A percentile compares a stretch with the other conserved stretches of the same genome.
These are phyloP conservation scores for Adiantum capillusveneris DNA, from an alignment of 75 land plant species.

Conservation along the genomic window DNA sequence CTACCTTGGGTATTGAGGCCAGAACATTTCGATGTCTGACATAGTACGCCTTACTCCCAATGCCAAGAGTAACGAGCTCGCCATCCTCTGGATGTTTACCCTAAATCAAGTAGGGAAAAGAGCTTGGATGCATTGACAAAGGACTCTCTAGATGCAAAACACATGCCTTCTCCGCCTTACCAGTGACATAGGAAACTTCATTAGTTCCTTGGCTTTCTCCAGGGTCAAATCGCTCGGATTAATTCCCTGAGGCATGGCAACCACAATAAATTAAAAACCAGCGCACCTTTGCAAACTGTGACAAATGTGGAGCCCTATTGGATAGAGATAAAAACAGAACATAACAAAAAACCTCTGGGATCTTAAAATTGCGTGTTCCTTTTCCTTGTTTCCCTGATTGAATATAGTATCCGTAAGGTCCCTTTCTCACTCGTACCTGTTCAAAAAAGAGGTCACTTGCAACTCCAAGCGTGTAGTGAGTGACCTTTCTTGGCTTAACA, in stretches of 20 bases:
- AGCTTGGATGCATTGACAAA: not conserved
- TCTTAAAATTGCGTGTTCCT: constrained; percentile 9
- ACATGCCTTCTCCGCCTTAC: constrained; percentile 3
- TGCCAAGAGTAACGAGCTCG: constrained; percentile 17
- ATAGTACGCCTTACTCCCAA: constrained; percentile 20
- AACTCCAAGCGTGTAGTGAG: too few relatives aligned
- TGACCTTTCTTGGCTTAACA: too few relatives aligned
- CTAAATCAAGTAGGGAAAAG: constrained; percentile 4
- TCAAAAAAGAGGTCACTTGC: too few relatives aligned
- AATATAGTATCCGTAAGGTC: constrained; percentile 32
- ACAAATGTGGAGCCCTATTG: too few relatives aligned
- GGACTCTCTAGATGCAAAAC: not conserved
- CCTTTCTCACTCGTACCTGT: constrained; percentile 18
- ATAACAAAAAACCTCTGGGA: constrained; percentile 9
- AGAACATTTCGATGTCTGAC: constrained; percentile 14
- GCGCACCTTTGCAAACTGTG: not conserved
- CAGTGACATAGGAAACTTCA: constrained; percentile 29
- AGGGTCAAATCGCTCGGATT: constrained; percentile 15
- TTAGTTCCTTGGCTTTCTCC: constrained; percentile 20
- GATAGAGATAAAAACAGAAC: not conserved
- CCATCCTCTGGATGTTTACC: constrained; percentile 30
- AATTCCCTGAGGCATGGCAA: constrained; percentile 14
- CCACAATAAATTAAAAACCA: not conserved
- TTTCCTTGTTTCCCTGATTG: constrained; percentile 24
- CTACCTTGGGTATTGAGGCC: constrained; percentile 22